Conservation (phyloP, 495 filamentous ascomycete species). For the Annulohypoxylon moriforme region DNA sequence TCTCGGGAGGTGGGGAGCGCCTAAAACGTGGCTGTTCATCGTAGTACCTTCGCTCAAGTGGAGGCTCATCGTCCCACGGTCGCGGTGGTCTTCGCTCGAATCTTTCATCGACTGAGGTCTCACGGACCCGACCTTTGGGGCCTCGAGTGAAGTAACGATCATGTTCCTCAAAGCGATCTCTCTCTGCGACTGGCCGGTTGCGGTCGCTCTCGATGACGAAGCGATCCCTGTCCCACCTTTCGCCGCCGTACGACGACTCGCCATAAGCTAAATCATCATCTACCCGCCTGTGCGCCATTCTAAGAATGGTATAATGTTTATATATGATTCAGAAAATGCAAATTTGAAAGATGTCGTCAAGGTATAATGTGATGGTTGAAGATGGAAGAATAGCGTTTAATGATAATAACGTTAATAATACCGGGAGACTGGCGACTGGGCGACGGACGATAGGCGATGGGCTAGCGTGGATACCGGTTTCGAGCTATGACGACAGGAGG, state of each 20-base stretch:
- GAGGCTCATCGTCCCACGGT: slow-evolving; percentile 52
- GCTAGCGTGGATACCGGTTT: slow-evolving; percentile 15
- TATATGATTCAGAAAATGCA: neutral
- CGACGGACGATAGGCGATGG: neutral
- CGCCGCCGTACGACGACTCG: slow-evolving; percentile 48
- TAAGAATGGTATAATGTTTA: neutral
- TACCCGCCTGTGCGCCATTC: slow-evolving; percentile 47
- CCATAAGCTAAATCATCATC: slow-evolving; percentile 53
- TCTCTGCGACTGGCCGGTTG: slow-evolving; percentile 35
- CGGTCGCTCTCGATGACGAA: slow-evolving; percentile 47
- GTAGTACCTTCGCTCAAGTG: slow-evolving; percentile 54
- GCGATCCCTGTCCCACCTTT: slow-evolving; percentile 59
- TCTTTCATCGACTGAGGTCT: slow-evolving; percentile 48
- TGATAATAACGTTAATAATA: slow-evolving; percentile 16
- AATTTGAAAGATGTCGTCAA: neutral
- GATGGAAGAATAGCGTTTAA: slow-evolving; percentile 12
- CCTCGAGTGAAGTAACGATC: slow-evolving; percentile 47
- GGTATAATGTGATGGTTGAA: neutral
- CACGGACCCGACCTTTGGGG: slow-evolving; percentile 38
- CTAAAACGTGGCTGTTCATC: slow-evolving; percentile 52
- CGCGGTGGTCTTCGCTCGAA: slow-evolving; percentile 48
- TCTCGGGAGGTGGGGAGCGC: slow-evolving; percentile 47
- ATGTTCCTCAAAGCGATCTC: slow-evolving; percentile 51
- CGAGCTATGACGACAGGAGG: slow-evolving; percentile 36
- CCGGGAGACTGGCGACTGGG: neutral